Base-by-base conservation (phyloP, 176 grass and related monocot genomes). In the Cenchrus americanus region DNA sequence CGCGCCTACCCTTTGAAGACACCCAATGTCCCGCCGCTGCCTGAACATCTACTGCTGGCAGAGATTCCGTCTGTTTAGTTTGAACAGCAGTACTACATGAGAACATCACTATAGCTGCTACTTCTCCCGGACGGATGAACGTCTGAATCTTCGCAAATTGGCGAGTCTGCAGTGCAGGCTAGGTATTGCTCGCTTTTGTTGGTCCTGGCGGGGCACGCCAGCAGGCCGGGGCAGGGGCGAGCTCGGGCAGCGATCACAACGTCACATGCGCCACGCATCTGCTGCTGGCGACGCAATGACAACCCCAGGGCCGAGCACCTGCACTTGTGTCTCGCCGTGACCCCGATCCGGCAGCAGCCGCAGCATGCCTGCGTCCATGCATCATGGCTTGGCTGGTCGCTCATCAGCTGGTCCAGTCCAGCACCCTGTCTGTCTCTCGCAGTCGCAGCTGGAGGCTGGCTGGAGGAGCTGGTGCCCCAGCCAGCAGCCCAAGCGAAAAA, bases 271-370 rank as follows among this genome's bases (percentile, higher is more conserved):
- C 54, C 51, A 47, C 24, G n/a, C 54, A 77, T 60, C 75, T 46
- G 43, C 9, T 46, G 75, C 22, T 17, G 0, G 17, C 34, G 21
- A 21, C 6, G 40, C 37, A 44, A 69, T 69, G 37, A 43, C 2
- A 11, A 23, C 22, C 21, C 19, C 68, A 71, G 68, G 21, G 68
- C 22, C 34, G 34, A 37, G 68, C 43, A 48, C 68, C 63, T 40
- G 65, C 43, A 37, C 8, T 24, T 43, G 18, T 41, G 30, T 17
- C 14, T 27, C 11, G 37, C 9, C 37, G 62, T 41, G 27, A 67
- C 51, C 48, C 27, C 78, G 40, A 69, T 43, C 42, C 10, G 7
- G 65, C 65, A 81, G 50, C 79, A 81, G 65, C 65, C 69, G 50
- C 79, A 81, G 50, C 57, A 18, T 43, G 9, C 41, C 47, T 23